phyloP scores from a whole-genome alignment of 140 eudicot genomes.

The Erigeron philadelphicus region DNA sequence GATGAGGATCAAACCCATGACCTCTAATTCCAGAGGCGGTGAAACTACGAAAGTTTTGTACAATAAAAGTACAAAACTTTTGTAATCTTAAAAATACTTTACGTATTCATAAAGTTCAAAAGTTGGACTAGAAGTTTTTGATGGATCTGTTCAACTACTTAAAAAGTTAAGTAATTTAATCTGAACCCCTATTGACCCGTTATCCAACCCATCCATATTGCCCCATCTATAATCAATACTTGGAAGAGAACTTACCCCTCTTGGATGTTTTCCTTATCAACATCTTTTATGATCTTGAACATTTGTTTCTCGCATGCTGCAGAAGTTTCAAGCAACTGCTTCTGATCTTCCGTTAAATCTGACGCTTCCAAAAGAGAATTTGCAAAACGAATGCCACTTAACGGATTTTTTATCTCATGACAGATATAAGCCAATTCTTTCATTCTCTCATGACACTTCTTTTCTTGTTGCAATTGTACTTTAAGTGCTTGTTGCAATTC shows the following conservation, averaged over 20 bases:
- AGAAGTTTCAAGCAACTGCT: constrained; percentile 59
- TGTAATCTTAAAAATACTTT: neutral
- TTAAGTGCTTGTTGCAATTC: constrained; percentile 58
- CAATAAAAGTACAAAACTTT: neutral
- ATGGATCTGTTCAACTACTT: neutral
- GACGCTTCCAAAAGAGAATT: constrained; percentile 61
- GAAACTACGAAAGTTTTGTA: too few species aligned
- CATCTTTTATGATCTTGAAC: constrained; percentile 65
- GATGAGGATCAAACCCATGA: too few species aligned
- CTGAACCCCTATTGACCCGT: neutral
- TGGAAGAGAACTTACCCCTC: constrained; percentile 47
- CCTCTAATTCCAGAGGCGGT: too few species aligned
- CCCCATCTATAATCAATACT: neutral
- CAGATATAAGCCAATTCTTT: constrained; percentile 71
- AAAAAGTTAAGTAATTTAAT: neutral
- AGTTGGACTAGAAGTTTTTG: neutral
- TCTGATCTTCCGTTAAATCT: constrained; percentile 59
- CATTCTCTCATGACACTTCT: constrained; percentile 44
- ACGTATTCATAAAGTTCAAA: neutral
- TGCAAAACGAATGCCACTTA: constrained; percentile 64
- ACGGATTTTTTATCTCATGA: constrained; percentile 65
- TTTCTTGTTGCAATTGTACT: constrained; percentile 62
- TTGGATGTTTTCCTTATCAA: constrained; percentile 62
- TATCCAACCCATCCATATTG: neutral
- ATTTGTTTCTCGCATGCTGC: constrained; percentile 83